Conservation (phyloP, 2,329 filamentous ascomycete genomes). For the Exophiala sideris region DNA sequence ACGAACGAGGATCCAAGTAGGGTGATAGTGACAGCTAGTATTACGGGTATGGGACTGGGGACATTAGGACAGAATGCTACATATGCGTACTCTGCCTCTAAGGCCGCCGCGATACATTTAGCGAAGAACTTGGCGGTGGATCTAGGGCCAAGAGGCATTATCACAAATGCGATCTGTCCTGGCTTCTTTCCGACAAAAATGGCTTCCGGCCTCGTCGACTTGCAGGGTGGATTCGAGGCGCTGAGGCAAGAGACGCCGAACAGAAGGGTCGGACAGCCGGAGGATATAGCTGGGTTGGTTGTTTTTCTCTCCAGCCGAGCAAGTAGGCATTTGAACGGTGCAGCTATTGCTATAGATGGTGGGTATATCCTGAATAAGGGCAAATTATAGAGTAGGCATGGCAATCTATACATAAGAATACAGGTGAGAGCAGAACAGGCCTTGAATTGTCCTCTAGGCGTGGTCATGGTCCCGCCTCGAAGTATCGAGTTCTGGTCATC, state of each 20-base stretch:
- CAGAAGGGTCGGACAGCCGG: constrained; percentile 63
- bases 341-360: constrained; percentile 62
- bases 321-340: constrained; percentile 64
- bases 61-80: constrained; percentile 15
- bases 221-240: constrained; percentile 15
- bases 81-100: constrained; percentile 36
- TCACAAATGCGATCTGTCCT: constrained; percentile 38
- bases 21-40: constrained; percentile 18
- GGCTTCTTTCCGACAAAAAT: constrained; percentile 32
- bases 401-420: background rate
- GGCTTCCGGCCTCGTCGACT: constrained; percentile 18
- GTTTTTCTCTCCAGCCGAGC: constrained; percentile 67
- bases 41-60: constrained; percentile 18
- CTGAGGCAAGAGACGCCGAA: constrained; percentile 56
- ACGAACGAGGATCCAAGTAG: constrained; percentile 3
- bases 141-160: constrained; percentile 39
- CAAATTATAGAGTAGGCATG: too few species aligned
- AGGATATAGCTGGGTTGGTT: constrained; percentile 74
- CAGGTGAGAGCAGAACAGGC: background rate
- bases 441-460: too few species aligned
- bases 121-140: constrained; percentile 39
- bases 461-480: too few species aligned
- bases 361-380: constrained; percentile 34
- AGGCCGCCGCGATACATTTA: constrained; percentile 39
- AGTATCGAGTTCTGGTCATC: too few species aligned